A percentile compares a stretch with the other conserved stretches of the same genome.
Evolutionary conservation across 129 eudicot genomes (phyloP).

Genomic region (Rutidosis leptorrhynchoides): DNA sequence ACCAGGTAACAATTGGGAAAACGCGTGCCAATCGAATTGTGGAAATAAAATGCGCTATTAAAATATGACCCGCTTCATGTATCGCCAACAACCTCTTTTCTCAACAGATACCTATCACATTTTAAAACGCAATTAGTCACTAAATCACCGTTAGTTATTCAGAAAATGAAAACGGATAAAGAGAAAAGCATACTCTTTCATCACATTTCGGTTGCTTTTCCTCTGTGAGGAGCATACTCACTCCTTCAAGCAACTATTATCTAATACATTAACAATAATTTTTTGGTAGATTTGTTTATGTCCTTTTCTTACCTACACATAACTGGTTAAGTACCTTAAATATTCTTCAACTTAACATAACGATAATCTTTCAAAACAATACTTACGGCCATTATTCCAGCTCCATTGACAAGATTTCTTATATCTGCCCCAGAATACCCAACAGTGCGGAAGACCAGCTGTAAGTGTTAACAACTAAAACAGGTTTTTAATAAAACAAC

Average conservation of each 20-base stretch:
- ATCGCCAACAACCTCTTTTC: conserved; percentile 85
- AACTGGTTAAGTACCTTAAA: background rate
- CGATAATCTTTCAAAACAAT: background rate
- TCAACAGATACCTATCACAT: conserved; percentile 62
- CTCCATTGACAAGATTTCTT: conserved; percentile 91
- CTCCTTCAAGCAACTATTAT: conserved; percentile 94
- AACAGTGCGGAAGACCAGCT: conserved; percentile 97
- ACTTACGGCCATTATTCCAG: conserved; percentile 93
- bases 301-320: conserved; percentile 77
- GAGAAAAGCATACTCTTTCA: conserved; percentile 56
- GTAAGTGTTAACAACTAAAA: conserved; percentile 17
- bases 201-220: conserved; percentile 91
- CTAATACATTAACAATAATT: conserved; percentile 85
- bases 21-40: conserved; percentile 94
- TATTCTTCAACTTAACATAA: background rate
- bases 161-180: too few species aligned
- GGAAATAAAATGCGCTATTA: conserved; percentile 94
- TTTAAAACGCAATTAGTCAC: conserved; percentile 9
- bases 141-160: conserved; percentile 2
- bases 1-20: conserved; percentile 95
- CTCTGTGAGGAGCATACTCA: conserved; percentile 94
- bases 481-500: conserved; percentile 3
- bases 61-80: conserved; percentile 94
- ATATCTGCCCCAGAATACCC: conserved; percentile 98
- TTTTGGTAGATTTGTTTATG: conserved; percentile 80